phyloP scores from a whole-genome alignment of 306 rosid genomes.

The Vigna reflexopilosa region DNA sequence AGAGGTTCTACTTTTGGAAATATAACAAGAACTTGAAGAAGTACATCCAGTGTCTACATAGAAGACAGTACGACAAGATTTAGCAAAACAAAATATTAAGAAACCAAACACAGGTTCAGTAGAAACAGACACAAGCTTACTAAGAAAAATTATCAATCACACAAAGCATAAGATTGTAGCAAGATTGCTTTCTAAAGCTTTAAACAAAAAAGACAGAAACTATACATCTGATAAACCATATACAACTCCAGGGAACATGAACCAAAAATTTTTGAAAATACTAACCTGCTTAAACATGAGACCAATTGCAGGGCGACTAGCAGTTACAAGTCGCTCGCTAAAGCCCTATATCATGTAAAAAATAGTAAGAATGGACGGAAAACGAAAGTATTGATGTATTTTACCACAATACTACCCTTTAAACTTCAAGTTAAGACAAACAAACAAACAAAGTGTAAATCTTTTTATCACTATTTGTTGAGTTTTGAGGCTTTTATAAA shows the following conservation, averaged over 20 bases:
- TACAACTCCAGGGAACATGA: conserved; percentile 21
- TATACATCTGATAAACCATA: conserved; percentile 16
- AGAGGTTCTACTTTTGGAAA: conserved; percentile 83
- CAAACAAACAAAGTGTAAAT: neutral
- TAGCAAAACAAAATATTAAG: conserved; percentile 30
- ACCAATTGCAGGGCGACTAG: conserved; percentile 96
- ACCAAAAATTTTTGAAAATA: conserved; percentile 22
- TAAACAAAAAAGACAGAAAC: conserved; percentile 19
- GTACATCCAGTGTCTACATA: conserved; percentile 85
- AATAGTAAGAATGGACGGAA: conserved; percentile 19
- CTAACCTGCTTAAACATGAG: conserved; percentile 96
- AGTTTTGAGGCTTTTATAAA: conserved; percentile 11
- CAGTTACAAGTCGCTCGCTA: conserved; percentile 93
- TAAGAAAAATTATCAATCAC: neutral
- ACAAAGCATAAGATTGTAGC: conserved; percentile 13
- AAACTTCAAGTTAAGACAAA: conserved; percentile 7
- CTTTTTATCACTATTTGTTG: neutral
- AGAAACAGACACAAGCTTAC: conserved; percentile 27
- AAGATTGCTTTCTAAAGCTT: conserved; percentile 15
- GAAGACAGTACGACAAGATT: conserved; percentile 33
- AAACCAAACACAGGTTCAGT: neutral
- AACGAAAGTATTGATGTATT: conserved; percentile 15
- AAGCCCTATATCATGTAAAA: conserved; percentile 72
- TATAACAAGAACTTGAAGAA: conserved; percentile 84
- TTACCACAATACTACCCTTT: conserved; percentile 11